Percentiles rank a stretch among this genome's conserved stretches.
Conservation (phyloP, 805 yeast genomes). For the Candida orba region DNA sequence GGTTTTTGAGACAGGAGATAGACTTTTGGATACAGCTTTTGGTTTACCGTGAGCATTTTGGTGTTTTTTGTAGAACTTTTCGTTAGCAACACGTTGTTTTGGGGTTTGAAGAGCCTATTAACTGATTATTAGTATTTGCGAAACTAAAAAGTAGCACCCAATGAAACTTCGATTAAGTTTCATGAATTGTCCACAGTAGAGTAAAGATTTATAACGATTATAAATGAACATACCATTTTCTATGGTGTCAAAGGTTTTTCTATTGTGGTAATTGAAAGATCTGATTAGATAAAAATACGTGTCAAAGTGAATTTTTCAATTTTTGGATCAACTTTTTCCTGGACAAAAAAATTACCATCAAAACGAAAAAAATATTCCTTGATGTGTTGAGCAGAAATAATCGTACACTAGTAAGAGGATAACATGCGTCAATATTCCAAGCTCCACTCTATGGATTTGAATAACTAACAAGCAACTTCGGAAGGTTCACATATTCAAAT, state of each 20-base stretch:
- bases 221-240: background rate
- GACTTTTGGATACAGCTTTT: conserved; percentile 34
- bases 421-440: too few relatives aligned
- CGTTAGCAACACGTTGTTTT: conserved; percentile 81
- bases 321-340: background rate
- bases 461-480: too few relatives aligned
- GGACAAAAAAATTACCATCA: background rate
- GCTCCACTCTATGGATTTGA: too few relatives aligned
- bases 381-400: too few relatives aligned
- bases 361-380: too few relatives aligned
- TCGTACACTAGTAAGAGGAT: too few relatives aligned
- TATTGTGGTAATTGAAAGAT: background rate
- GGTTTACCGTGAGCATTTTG: conserved; percentile 73
- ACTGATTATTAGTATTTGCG: too few relatives aligned
- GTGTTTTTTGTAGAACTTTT: conserved; percentile 67
- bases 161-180: too few relatives aligned
- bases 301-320: conserved; percentile 1
- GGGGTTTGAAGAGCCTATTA: conserved; percentile 71
- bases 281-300: background rate
- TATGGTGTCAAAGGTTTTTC: background rate
- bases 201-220: too few relatives aligned
- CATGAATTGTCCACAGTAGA: too few relatives aligned
- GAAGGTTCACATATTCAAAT: too few relatives aligned
- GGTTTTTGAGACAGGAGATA: conserved; percentile 49
- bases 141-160: too few relatives aligned